These are phyloP conservation scores for Penicillium cataractarum DNA, from an alignment of 495 filamentous ascomycete species.

Conservation along the genomic window DNA sequence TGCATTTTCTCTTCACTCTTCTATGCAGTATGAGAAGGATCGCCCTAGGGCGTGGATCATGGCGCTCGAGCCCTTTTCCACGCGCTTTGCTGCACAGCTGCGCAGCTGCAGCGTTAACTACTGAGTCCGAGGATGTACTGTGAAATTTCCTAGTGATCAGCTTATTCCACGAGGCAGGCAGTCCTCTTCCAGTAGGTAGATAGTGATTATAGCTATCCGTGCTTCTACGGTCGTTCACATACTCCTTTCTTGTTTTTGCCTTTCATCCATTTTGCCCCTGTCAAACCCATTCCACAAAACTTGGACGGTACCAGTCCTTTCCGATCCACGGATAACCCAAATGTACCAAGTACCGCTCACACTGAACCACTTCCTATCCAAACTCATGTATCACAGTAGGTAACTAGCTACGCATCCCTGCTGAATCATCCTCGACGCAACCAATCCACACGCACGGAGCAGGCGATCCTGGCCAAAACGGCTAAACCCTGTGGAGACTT, in stretches of 20 bases:
- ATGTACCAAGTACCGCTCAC: neutral
- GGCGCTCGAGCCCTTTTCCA: constrained; percentile 24
- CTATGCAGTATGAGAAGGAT: constrained; percentile 12
- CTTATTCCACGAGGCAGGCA: neutral
- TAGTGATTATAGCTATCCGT: no score
- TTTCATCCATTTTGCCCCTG: neutral
- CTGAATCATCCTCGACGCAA: neutral
- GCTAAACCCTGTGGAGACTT: constrained; percentile 27
- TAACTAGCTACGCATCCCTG: no score
- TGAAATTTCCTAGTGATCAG: neutral
- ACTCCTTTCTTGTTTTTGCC: neutral
- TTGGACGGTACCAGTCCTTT: neutral
- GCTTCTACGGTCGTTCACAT: no score
- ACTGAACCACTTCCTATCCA: neutral
- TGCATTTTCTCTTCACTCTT: neutral
- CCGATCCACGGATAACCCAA: neutral
- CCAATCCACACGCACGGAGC: constrained; percentile 20
- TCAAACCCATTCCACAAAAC: neutral
- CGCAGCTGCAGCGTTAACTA: no score
- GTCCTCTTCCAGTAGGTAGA: neutral
- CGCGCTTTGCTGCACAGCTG: constrained; percentile 6
- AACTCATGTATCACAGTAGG: no score
- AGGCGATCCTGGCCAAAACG: constrained; percentile 29
- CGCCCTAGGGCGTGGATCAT: constrained; percentile 27
- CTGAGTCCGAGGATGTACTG: neutral